These are phyloP conservation scores for Sporodiniella umbellata DNA, from an alignment of 371 early-diverging fungal genomes.

Conservation along the genomic window DNA sequence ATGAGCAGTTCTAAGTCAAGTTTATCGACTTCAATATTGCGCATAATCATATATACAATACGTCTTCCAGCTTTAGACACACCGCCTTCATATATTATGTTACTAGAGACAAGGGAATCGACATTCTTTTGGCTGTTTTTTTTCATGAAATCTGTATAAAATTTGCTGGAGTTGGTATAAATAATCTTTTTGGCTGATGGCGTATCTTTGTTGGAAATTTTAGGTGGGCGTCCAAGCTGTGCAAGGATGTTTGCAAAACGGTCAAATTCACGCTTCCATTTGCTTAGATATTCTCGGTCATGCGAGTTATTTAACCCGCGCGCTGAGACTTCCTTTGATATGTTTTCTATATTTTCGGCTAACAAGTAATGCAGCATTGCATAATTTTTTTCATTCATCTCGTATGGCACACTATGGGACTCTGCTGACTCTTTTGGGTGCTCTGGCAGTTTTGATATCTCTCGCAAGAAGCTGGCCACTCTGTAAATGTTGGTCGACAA, in stretches of 20 bases:
- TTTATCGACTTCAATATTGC: slow-evolving; percentile 65
- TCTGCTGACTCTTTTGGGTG: slow-evolving; percentile 21
- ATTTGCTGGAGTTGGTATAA: slow-evolving; percentile 42
- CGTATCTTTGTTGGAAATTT: slow-evolving; percentile 27
- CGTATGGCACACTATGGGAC: slow-evolving; percentile 5
- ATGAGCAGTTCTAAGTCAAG: slow-evolving; percentile 82
- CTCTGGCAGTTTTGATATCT: slow-evolving; percentile 36
- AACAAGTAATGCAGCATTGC: slow-evolving; percentile 61
- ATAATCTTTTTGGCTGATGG: slow-evolving; percentile 18
- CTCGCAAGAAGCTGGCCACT: slow-evolving; percentile 53
- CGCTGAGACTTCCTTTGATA: slow-evolving; percentile 50
- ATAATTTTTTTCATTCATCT: slow-evolving; percentile 49
- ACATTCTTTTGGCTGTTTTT: slow-evolving; percentile 59
- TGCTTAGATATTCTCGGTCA: slow-evolving; percentile 11
- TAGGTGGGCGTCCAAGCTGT: slow-evolving; percentile 74
- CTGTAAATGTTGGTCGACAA: slow-evolving; percentile 65
- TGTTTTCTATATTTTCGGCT: slow-evolving; percentile 62
- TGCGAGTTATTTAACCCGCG: slow-evolving; percentile 7
- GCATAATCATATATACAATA: slow-evolving; percentile 79
- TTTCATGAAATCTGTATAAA: slow-evolving; percentile 74
- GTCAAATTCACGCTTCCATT: slow-evolving; percentile 57
- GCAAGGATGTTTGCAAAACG: slow-evolving; percentile 76
- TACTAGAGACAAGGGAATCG: slow-evolving; percentile 57
- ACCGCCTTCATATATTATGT: slow-evolving; percentile 77
- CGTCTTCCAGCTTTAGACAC: slow-evolving; percentile 70